A percentile compares a stretch with the other conserved stretches of the same genome.
phyloP scores from a whole-genome alignment of 176 grass and related monocot species.

The Avena eriantha region DNA sequence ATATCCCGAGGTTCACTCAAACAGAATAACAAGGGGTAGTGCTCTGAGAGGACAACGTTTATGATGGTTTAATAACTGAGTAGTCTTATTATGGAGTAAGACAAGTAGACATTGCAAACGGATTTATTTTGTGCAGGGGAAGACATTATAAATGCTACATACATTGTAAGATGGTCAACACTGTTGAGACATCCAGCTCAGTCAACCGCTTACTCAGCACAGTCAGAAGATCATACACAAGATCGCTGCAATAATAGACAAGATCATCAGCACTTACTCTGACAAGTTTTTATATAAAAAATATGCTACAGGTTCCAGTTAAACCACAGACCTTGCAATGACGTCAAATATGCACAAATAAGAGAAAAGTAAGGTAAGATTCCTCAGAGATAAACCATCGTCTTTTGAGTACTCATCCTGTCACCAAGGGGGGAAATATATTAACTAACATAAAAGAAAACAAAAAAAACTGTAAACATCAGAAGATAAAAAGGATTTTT shows the following conservation, averaged over 20 bases:
- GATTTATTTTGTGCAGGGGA: too few species aligned
- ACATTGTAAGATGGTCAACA: constrained; percentile 82
- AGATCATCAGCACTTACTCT: constrained; percentile 38
- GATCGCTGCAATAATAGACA: constrained; percentile 56
- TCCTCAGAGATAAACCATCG: constrained; percentile 77
- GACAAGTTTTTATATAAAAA: constrained; percentile 23
- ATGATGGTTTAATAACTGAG: too few species aligned
- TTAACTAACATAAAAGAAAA: background rate
- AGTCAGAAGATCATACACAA: constrained; percentile 86
- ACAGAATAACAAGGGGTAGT: constrained; percentile 19
- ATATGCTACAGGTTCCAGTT: constrained; percentile 7
- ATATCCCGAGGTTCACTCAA: constrained; percentile 17
- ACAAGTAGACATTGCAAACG: too few species aligned
- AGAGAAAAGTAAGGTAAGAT: constrained; percentile 74
- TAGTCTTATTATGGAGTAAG: too few species aligned
- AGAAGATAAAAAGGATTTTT: background rate
- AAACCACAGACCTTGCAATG: constrained; percentile 69
- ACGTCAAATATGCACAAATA: constrained; percentile 89
- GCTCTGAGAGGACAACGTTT: constrained; percentile 16
- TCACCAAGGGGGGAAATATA: constrained; percentile 30
- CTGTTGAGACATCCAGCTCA: constrained; percentile 81
- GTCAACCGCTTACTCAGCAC: constrained; percentile 73
- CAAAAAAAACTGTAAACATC: background rate
- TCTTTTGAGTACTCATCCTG: constrained; percentile 91
- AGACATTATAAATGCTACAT: constrained; percentile 38